A percentile compares a stretch with the other conserved stretches of the same genome.
Evolutionary conservation across 2,329 filamentous ascomycete genomes (phyloP).

Genomic region (Penicillium fuscoglaucum): DNA sequence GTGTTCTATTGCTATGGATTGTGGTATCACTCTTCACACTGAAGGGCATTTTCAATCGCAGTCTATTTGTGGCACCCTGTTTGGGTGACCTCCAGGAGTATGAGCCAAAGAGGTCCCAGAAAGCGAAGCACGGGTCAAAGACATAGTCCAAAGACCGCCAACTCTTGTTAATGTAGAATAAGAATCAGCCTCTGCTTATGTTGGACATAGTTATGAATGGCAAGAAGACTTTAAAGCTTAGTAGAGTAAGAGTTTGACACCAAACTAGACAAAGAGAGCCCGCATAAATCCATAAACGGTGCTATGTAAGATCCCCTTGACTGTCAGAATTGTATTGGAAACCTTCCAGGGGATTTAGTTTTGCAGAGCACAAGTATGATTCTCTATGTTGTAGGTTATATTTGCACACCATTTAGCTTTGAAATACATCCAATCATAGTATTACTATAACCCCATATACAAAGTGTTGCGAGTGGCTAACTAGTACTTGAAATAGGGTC

Average conservation of each 20-base stretch:
- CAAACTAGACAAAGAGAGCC: no score
- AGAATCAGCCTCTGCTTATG: background rate
- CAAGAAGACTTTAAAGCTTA: background rate
- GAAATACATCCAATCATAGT: no score
- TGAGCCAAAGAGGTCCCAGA: background rate
- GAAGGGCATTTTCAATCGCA: background rate
- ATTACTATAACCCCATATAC: no score
- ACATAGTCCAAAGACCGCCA: background rate
- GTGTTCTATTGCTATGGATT: background rate
- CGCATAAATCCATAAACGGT: no score
- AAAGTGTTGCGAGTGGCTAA: no score
- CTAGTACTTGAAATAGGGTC: no score
- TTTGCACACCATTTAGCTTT: no score
- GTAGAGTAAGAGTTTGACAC: background rate
- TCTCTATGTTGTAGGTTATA: no score
- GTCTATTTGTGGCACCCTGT: background rate
- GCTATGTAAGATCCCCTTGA: no score
- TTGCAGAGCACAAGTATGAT: no score
- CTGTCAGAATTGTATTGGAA: no score
- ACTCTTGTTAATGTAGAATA: background rate
- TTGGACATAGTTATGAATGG: background rate
- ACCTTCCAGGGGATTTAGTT: no score
- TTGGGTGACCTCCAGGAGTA: background rate
- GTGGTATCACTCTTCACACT: background rate
- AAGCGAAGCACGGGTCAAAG: background rate